Percentiles rank a stretch among this genome's conserved stretches.
phyloP scores from a whole-genome alignment of 129 eudicot species.

The Mikania micrantha region DNA sequence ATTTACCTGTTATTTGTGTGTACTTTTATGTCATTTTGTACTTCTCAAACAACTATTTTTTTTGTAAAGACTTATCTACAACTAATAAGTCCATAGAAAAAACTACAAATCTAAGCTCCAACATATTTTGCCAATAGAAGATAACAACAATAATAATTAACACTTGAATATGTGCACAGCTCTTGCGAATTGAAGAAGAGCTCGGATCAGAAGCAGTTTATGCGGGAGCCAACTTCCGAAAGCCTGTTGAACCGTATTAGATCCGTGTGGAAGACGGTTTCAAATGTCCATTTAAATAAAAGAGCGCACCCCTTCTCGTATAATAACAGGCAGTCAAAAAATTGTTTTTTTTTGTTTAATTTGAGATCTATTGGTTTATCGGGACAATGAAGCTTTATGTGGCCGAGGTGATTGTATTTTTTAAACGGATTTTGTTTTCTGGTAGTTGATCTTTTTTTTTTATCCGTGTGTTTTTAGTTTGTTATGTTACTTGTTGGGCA shows the following conservation, averaged over 20 bases:
- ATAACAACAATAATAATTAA: too few relatives aligned
- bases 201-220: conserved; percentile 89
- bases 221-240: conserved; percentile 88
- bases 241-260: conserved; percentile 89
- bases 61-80: too few relatives aligned
- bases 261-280: neutral
- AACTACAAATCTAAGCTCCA: too few relatives aligned
- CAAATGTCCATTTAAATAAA: conserved; percentile 23
- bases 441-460: neutral
- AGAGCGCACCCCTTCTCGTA: neutral
- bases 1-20: too few relatives aligned
- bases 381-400: conserved; percentile 1
- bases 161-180: conserved; percentile 25
- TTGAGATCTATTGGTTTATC: too few relatives aligned
- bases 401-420: conserved; percentile 17
- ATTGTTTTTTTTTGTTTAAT: neutral
- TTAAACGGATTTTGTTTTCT: neutral
- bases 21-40: too few relatives aligned
- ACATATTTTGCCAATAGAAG: too few relatives aligned
- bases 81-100: too few relatives aligned
- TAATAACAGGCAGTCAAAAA: conserved; percentile 11
- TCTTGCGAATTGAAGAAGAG: conserved; percentile 91
- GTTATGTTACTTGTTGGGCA: too few relatives aligned
- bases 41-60: too few relatives aligned
- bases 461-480: too few relatives aligned